Conservation (phyloP, 2,329 filamentous ascomycete species). For the Fusarium veterinarium region DNA sequence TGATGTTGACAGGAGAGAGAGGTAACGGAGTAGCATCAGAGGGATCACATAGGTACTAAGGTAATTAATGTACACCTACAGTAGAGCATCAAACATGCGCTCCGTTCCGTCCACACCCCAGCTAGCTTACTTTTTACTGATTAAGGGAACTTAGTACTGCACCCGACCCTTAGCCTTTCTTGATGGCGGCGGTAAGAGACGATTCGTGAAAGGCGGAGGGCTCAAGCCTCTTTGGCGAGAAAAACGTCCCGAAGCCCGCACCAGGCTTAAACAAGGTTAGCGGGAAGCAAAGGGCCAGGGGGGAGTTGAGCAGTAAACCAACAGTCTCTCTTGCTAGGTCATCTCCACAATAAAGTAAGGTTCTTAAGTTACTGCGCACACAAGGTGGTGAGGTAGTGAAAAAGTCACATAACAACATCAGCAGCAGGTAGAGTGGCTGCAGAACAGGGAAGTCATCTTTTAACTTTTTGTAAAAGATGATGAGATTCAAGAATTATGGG, state of each 20-base stretch:
- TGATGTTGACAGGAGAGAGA: not conserved
- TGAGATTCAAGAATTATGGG: not conserved
- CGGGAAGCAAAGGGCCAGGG: constrained; percentile 13
- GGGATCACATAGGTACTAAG: not conserved
- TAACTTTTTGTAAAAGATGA: not conserved
- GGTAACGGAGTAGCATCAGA: not conserved
- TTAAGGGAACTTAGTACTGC: not conserved
- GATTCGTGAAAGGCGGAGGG: constrained; percentile 53
- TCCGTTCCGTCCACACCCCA: constrained; percentile 14
- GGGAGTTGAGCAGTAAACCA: constrained; percentile 31
- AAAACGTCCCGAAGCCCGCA: constrained; percentile 40
- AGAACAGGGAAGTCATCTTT: constrained; percentile 26
- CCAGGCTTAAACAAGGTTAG: constrained; percentile 28
- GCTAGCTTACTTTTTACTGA: constrained; percentile 7
- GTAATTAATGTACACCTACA: not conserved
- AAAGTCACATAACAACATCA: not conserved
- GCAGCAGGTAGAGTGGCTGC: constrained; percentile 43
- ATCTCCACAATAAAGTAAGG: constrained; percentile 26
- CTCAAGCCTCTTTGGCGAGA: constrained; percentile 35
- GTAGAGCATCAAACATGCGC: not conserved
- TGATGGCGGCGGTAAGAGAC: constrained; percentile 53
- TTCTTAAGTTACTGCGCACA: not conserved
- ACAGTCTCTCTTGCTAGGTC: constrained; percentile 17
- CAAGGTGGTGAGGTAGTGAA: not conserved
- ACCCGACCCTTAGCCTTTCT: constrained; percentile 36